Percentiles rank a stretch among this genome's conserved stretches.
Evolutionary conservation across 495 filamentous ascomycete genomes (phyloP).

Genomic region (Penicillium angulare): DNA sequence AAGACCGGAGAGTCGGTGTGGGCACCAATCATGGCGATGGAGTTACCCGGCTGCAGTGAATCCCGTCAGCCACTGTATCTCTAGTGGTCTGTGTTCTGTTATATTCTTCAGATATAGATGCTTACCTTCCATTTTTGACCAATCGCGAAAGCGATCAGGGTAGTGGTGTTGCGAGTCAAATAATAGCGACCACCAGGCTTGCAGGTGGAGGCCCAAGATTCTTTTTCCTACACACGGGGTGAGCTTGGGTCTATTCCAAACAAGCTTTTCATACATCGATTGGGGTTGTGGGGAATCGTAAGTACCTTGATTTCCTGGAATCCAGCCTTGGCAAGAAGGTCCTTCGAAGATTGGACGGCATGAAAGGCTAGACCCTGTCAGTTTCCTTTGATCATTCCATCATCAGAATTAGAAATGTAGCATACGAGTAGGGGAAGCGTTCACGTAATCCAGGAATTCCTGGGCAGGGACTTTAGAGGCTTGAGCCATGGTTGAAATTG

Average conservation of each 20-base stretch:
- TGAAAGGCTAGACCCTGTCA: slow-evolving; percentile 73
- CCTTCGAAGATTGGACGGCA: slow-evolving; percentile 76
- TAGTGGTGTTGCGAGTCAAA: slow-evolving; percentile 90
- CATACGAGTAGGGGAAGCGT: slow-evolving; percentile 92
- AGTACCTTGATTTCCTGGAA: slow-evolving; percentile 78
- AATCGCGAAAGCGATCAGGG: slow-evolving; percentile 92
- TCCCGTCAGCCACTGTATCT: not conserved
- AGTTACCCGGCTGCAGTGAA: slow-evolving; percentile 70
- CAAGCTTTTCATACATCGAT: not conserved
- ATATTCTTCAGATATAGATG: too few species aligned
- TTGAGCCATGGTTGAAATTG: slow-evolving; percentile 49
- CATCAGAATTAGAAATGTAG: slow-evolving; percentile 2
- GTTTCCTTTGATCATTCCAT: slow-evolving; percentile 9
- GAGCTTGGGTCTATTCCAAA: not conserved
- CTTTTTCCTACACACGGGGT: slow-evolving; percentile 61
- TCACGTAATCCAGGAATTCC: slow-evolving; percentile 91
- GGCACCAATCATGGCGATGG: slow-evolving; percentile 92
- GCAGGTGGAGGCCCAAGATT: slow-evolving; percentile 79
- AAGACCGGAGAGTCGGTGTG: slow-evolving; percentile 94
- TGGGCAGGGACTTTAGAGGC: slow-evolving; percentile 59
- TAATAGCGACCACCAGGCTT: slow-evolving; percentile 92
- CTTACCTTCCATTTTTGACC: slow-evolving; percentile 81
- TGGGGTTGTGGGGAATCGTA: not conserved
- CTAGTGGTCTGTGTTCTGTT: not conserved
- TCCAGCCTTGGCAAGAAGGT: slow-evolving; percentile 73